A percentile compares a stretch with the other conserved stretches of the same genome.
phyloP scores from a whole-genome alignment of 148 eudicot genomes.

The Rheum nobile region DNA sequence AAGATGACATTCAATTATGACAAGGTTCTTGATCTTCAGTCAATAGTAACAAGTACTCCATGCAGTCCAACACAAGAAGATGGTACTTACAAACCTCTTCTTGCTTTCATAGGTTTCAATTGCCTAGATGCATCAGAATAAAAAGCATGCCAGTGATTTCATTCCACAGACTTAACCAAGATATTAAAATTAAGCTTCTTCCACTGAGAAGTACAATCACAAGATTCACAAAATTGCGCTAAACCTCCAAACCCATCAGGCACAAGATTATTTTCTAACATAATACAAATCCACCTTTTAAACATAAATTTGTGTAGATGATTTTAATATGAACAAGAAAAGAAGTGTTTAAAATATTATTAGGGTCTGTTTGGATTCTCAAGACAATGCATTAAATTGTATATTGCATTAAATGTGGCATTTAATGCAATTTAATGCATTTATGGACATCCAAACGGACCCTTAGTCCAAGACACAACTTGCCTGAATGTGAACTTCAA shows the following conservation, averaged over 20 bases:
- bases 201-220: not conserved
- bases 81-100: not conserved
- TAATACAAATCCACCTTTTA: not conserved
- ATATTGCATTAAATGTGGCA: too few species aligned
- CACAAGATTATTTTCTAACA: not conserved
- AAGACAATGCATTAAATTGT: too few species aligned
- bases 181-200: not conserved
- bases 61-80: not conserved
- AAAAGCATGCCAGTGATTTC: not conserved
- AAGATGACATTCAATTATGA: not conserved
- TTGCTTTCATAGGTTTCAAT: not conserved
- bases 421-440: too few species aligned
- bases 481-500: slow-evolving; percentile 94
- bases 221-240: not conserved
- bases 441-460: too few species aligned
- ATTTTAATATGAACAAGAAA: not conserved
- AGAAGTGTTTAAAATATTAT: not conserved
- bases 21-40: not conserved
- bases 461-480: not conserved
- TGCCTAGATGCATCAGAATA: not conserved
- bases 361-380: too few species aligned
- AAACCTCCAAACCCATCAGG: not conserved
- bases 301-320: not conserved
- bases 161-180: not conserved
- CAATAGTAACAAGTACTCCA: not conserved